Evolutionary conservation across 208 protist genomes (phyloP), one percentile per base, ranked within the genome.

Genomic region (Trypanosoma brucei): DNA sequence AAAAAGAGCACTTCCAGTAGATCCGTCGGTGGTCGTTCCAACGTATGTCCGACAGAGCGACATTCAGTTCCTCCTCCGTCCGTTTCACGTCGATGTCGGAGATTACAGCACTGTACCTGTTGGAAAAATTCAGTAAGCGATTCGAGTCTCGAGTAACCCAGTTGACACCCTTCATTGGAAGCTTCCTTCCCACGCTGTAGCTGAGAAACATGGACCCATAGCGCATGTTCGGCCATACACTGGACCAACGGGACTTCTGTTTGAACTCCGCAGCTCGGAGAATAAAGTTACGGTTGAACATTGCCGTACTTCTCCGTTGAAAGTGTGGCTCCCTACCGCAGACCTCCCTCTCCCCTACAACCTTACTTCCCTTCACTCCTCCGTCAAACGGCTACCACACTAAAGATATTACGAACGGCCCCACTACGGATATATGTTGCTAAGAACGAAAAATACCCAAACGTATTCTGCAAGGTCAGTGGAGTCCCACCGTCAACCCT

Each of bases 61-160:
- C 79, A 34, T 85, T 69, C 37, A 95, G 76, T 68, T 91, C 88
- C 65, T 92, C 83, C 75, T 91, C 81, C 42, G 83, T 92, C 2
- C 74, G 63, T 65, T 81, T 83, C 58, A 81, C 78, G 48, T 95
- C 88, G 49, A 95, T 59, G 67, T 92, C 86, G 61, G 65, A 69
- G 44, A 95, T 81, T 34, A 92, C 88, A 6, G 72, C 31, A 60
- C 67, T 55, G 68, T 95, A 92, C 68, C 88, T 86, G 11, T 82
- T 66, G 11, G 55, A 51, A 59, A 95, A 92, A 66, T 84, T 95
- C 0, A 75, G 70, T 37, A 92, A 78, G 2, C 88, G 86, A 53
- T 92, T 95, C 9, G 86, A 91, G 36, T 91, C 88, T 13, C 88
- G 83, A 38, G 86, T 92, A 9, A 95, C 86, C 86, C 86, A 95